A percentile compares a stretch with the other conserved stretches of the same genome.
phyloP scores from a whole-genome alignment of 306 rosid genomes.

The Sindora glabra region DNA sequence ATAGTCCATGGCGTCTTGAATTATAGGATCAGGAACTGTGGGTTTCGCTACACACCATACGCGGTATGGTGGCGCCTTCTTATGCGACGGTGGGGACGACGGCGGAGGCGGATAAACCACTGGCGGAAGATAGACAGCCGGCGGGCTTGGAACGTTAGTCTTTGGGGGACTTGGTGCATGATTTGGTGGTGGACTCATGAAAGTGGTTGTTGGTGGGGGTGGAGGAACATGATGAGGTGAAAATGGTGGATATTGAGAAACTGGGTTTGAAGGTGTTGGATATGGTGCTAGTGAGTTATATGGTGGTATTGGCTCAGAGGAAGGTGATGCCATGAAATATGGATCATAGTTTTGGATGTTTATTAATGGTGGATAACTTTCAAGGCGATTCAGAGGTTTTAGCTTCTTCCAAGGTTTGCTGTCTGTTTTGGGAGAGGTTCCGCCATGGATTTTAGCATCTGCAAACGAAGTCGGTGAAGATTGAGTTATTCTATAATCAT shows the following conservation, averaged over 20 bases:
- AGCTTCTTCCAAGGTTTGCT: conserved; percentile 7
- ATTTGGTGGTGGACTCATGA: conserved; percentile 14
- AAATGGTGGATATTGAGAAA: neutral
- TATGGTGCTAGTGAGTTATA: conserved; percentile 24
- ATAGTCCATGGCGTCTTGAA: conserved; percentile 43
- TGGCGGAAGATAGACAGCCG: neutral
- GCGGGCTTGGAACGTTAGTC: conserved; percentile 5
- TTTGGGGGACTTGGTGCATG: conserved; percentile 6
- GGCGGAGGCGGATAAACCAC: conserved; percentile 20
- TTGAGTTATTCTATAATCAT: too few relatives aligned
- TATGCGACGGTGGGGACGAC: conserved; percentile 3
- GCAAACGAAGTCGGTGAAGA: too few relatives aligned
- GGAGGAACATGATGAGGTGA: neutral
- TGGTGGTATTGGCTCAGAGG: conserved; percentile 24
- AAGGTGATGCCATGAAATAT: conserved; percentile 21
- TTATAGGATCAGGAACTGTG: conserved; percentile 30
- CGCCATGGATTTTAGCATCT: conserved; percentile 24
- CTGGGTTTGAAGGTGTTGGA: conserved; percentile 6
- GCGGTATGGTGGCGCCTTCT: conserved; percentile 1
- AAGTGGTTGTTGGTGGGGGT: neutral
- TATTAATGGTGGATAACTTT: neutral
- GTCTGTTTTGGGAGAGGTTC: neutral
- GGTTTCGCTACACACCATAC: conserved; percentile 55
- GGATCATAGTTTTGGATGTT: neutral
- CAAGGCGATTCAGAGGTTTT: conserved; percentile 6